Conservation (phyloP, 352 stramenopile genomes). For the Phytophthora lateralis region DNA sequence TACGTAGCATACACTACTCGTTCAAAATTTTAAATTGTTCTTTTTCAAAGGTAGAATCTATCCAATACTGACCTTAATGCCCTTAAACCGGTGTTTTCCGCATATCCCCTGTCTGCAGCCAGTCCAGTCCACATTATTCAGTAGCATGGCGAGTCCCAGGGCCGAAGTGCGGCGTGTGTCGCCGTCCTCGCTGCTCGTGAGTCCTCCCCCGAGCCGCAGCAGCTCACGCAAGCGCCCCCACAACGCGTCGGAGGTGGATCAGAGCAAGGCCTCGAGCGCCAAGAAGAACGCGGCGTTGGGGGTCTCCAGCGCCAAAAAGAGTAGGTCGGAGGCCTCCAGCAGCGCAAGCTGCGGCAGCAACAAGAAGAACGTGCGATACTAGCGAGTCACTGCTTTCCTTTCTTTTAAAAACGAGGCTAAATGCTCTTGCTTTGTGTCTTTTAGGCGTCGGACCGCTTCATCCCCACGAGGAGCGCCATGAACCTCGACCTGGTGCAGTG, state of each 20-base stretch:
- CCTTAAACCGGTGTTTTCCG: background rate
- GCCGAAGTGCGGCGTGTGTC: constrained; percentile 17
- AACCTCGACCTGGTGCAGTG: constrained; percentile 84
- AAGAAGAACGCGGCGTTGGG: constrained; percentile 17
- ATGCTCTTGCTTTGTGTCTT: constrained; percentile 12
- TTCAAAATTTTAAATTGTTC: constrained; percentile 5
- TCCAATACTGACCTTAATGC: background rate
- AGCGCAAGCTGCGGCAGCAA: constrained; percentile 17
- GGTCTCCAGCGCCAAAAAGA: constrained; percentile 43
- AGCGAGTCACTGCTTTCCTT: background rate
- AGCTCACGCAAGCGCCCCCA: constrained; percentile 35
- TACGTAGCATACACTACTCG: background rate
- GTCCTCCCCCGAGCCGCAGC: constrained; percentile 19
- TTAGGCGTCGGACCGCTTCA: constrained; percentile 78
- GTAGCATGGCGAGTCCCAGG: constrained; percentile 33
- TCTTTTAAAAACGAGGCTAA: constrained; percentile 10
- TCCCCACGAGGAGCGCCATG: constrained; percentile 87
- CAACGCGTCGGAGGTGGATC: constrained; percentile 27
- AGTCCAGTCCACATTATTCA: constrained; percentile 4
- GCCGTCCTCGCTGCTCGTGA: constrained; percentile 20
- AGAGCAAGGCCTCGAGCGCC: constrained; percentile 19
- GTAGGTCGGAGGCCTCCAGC: constrained; percentile 27
- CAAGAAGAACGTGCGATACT: constrained; percentile 36
- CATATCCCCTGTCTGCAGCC: constrained; percentile 7
- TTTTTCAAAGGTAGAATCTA: background rate